Evolutionary conservation across 2,329 filamentous ascomycete species (phyloP), one percentile per base, ranked within the genome.

Genomic region (Cladosporium cucumerinum): DNA sequence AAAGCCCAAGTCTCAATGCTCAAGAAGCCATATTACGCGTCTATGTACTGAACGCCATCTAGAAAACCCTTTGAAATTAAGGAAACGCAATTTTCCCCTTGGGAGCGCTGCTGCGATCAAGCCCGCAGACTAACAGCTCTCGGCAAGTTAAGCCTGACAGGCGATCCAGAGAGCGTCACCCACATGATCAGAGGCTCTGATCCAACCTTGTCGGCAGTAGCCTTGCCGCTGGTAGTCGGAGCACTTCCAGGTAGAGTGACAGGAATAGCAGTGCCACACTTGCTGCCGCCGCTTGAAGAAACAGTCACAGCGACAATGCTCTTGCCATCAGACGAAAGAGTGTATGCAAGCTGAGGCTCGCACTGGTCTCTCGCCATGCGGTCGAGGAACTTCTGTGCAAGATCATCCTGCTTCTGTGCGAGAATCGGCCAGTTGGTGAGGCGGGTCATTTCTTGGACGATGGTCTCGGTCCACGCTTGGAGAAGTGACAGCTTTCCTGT

Each of bases 381-480:
- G 63, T 82, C 79, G 46, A 81, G 71, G 75, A 87, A 88, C 5
- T 76, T 71, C 7, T 75, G 72, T 12, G 81, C 84, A 69, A 83
- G 78, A 59, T 87, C 82, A 66, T 86, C 81, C 61, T 87, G 85
- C 66, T 84, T 87, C 65, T 84, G 74, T 1, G 83, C 83, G 25
- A 82, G 77, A 21, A 87, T 73, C 0, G 84, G 84, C 84, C 84
- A 86, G 39, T 77, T 72, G 34, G 78, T 80, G 68, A 87, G 78
- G 48, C 85, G 80, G 55, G 78, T 77, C 71, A 87, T 81, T 69
- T 87, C 85, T 68, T 82, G 78, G 2, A 82, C 79, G 26, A 85
- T 73, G 3, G 78, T 80, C 74, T 87, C 85, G 21, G 82, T 79
- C 85, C 85, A 87, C 7, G 81, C 82, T 74, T 86, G 83, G 67